A percentile compares a stretch with the other conserved stretches of the same genome.
Conservation (phyloP, 225 moss, liverwort and hornwort genomes). For the Bryum argenteum region DNA sequence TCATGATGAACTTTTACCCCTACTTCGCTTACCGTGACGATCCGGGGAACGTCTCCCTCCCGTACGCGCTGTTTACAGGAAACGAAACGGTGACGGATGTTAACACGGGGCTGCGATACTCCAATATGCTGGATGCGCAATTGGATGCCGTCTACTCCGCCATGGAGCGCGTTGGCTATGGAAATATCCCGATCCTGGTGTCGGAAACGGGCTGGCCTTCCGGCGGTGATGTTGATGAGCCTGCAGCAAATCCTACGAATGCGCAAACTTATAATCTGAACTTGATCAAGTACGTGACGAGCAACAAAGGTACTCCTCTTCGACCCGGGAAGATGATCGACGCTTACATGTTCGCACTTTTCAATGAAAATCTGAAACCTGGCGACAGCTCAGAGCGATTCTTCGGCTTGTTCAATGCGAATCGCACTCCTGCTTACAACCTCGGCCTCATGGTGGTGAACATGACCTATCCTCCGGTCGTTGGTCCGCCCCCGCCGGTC, state of each 20-base stretch:
- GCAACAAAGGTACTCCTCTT: constrained; percentile 50
- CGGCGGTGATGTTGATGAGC: constrained; percentile 31
- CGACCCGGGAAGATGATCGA: constrained; percentile 39
- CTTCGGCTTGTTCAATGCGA: constrained; percentile 68
- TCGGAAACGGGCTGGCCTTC: constrained; percentile 90
- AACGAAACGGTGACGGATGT: constrained; percentile 28
- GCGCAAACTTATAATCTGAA: constrained; percentile 66
- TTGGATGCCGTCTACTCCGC: constrained; percentile 76
- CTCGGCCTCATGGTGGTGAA: constrained; percentile 33
- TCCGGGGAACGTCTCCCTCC: constrained; percentile 40
- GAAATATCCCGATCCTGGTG: constrained; percentile 44
- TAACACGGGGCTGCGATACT: constrained; percentile 40
- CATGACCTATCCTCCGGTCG: not conserved
- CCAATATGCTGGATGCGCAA: constrained; percentile 75
- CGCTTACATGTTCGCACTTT: constrained; percentile 71
- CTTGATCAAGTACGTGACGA: constrained; percentile 55
- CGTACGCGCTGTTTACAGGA: constrained; percentile 33
- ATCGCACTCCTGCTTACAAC: constrained; percentile 51
- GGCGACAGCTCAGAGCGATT: constrained; percentile 58
- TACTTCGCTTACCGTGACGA: constrained; percentile 45
- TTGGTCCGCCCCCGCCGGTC: not conserved
- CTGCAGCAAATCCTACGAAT: constrained; percentile 41
- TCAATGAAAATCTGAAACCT: constrained; percentile 78
- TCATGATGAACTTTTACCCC: constrained; percentile 52
- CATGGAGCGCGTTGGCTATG: constrained; percentile 61